phyloP scores from a whole-genome alignment of 129 eudicot genomes.

The Calendula officinalis region DNA sequence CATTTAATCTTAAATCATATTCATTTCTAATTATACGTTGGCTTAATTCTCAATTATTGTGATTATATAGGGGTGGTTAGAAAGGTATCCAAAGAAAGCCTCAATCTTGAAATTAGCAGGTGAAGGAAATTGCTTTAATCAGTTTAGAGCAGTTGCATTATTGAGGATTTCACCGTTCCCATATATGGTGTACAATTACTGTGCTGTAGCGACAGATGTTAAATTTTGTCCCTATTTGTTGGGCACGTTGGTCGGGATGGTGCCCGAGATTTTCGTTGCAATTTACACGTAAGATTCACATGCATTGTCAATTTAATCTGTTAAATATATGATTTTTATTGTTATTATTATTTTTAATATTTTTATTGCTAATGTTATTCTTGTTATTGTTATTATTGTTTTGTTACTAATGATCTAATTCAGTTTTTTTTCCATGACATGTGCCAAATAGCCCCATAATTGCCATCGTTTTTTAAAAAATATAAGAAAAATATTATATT shows the following conservation, averaged over 20 bases:
- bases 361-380: too few relatives aligned
- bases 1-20: background rate
- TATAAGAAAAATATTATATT: background rate
- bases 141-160: conserved; percentile 69
- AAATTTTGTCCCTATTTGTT: conserved; percentile 74
- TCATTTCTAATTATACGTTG: background rate
- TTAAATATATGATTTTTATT: background rate
- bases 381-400: background rate
- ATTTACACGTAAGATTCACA: conserved; percentile 73
- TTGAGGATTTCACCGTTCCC: conserved; percentile 94
- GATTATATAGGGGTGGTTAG: conserved; percentile 55
- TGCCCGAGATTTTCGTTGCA: conserved; percentile 85
- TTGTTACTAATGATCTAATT: background rate
- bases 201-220: conserved; percentile 90
- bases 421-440: background rate
- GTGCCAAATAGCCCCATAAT: too few relatives aligned
- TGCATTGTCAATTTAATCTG: background rate
- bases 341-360: too few relatives aligned
- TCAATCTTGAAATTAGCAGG: conserved; percentile 85
- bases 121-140: conserved; percentile 74
- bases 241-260: conserved; percentile 78
- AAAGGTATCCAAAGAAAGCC: conserved; percentile 81
- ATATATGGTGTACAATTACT: conserved; percentile 70
- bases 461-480: background rate
- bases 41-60: background rate